A percentile compares a stretch with the other conserved stretches of the same genome.
phyloP scores from a whole-genome alignment of 179 eudicot genomes.

The Amaranthus tricolor region DNA sequence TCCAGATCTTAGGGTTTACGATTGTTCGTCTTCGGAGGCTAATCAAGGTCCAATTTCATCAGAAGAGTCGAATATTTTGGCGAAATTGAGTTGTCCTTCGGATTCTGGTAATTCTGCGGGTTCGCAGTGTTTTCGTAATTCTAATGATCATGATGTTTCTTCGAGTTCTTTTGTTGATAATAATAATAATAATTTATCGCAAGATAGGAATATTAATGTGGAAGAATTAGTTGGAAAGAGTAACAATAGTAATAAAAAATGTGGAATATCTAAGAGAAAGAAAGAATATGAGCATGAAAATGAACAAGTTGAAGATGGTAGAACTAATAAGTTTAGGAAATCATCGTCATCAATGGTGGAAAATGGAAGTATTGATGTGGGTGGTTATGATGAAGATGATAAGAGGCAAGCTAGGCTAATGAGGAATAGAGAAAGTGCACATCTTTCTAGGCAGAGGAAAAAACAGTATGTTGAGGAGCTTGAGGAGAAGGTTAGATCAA shows the following conservation, averaged over 20 bases:
- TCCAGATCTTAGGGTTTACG: slow-evolving; percentile 27
- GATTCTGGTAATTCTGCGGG: slow-evolving; percentile 42
- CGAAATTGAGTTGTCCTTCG: slow-evolving; percentile 36
- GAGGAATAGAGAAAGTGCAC: slow-evolving; percentile 94
- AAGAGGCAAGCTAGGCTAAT: slow-evolving; percentile 72
- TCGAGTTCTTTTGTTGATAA: slow-evolving; percentile 15
- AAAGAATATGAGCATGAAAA: slow-evolving; percentile 39
- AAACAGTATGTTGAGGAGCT: slow-evolving; percentile 88
- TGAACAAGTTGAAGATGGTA: slow-evolving; percentile 23
- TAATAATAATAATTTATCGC: slow-evolving; percentile 9
- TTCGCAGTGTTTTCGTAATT: slow-evolving; percentile 23
- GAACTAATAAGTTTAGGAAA: slow-evolving; percentile 49
- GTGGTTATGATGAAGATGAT: slow-evolving; percentile 51
- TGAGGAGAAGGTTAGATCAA: slow-evolving; percentile 79
- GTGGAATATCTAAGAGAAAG: slow-evolving; percentile 53
- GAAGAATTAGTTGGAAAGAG: slow-evolving; percentile 24
- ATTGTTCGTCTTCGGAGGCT: slow-evolving; percentile 25
- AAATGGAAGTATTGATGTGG: slow-evolving; percentile 19
- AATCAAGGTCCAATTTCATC: slow-evolving; percentile 26
- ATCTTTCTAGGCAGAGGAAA: slow-evolving; percentile 88
- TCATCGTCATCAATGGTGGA: slow-evolving; percentile 23
- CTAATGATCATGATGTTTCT: slow-evolving; percentile 32
- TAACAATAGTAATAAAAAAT: slow-evolving; percentile 13
- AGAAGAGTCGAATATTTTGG: slow-evolving; percentile 27
- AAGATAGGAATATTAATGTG: slow-evolving; percentile 40